phyloP scores from a whole-genome alignment of 768 basidiomycete species.

The Gymnopilus dilepis region DNA sequence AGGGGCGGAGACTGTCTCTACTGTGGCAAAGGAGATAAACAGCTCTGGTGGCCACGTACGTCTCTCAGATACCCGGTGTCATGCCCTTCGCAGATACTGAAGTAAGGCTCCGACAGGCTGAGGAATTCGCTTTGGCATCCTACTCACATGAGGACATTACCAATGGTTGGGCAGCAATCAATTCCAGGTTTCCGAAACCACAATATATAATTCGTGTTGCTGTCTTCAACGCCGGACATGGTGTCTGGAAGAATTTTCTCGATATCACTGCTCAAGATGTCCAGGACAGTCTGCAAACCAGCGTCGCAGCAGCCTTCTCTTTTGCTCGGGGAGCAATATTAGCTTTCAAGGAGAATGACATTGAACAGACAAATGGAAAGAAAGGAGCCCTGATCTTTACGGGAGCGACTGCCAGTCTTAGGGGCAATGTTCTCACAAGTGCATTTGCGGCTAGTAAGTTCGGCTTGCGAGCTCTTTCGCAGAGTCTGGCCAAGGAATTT shows the following conservation, averaged over 20 bases:
- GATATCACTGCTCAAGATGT: constrained; percentile 65
- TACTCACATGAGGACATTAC: constrained; percentile 58
- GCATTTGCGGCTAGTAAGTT: constrained; percentile 70
- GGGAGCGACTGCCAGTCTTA: constrained; percentile 68
- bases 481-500: constrained; percentile 79
- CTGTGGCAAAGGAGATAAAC: constrained; percentile 60
- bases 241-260: constrained; percentile 71
- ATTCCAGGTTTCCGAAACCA: constrained; percentile 50
- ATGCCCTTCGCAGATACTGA: background rate
- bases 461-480: constrained; percentile 64
- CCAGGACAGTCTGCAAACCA: constrained; percentile 52
- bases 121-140: constrained; percentile 56
- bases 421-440: constrained; percentile 67
- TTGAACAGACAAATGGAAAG: constrained; percentile 54
- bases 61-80: background rate
- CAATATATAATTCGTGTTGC: constrained; percentile 61
- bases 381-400: constrained; percentile 74
- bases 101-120: constrained; percentile 46
- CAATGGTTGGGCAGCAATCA: constrained; percentile 52
- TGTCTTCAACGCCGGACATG: constrained; percentile 64
- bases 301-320: constrained; percentile 62
- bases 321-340: constrained; percentile 67
- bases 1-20: constrained; percentile 54
- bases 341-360: constrained; percentile 61
- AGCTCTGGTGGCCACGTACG: constrained; percentile 61